These are phyloP conservation scores for Bryoerythrophyllum caledonicum DNA, from an alignment of 225 moss, liverwort and hornwort species.

Conservation along the genomic window DNA sequence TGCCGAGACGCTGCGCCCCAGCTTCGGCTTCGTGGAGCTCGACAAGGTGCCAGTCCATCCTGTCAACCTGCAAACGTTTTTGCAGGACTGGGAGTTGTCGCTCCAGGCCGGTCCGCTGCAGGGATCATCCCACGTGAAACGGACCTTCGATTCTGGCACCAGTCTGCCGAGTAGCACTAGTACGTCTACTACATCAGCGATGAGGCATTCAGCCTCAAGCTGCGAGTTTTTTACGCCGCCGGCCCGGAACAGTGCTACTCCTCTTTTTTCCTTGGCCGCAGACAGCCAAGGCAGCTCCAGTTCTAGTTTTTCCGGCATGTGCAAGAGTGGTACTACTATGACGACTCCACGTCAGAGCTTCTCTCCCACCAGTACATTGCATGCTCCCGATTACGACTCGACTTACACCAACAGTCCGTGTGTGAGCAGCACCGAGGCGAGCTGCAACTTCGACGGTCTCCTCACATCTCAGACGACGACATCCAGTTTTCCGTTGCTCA, in stretches of 20 bases:
- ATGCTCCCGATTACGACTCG: slow-evolving; percentile 31
- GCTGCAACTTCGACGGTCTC: slow-evolving; percentile 8
- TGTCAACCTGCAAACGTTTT: slow-evolving; percentile 33
- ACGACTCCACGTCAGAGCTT: neutral
- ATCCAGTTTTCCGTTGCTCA: neutral
- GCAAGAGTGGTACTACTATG: neutral
- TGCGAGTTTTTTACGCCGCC: no score
- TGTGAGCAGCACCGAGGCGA: slow-evolving; percentile 2
- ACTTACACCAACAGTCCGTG: slow-evolving; percentile 18
- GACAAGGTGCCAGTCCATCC: slow-evolving; percentile 19
- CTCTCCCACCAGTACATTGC: slow-evolving; percentile 37
- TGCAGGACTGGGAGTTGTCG: slow-evolving; percentile 49
- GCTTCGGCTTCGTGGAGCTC: slow-evolving; percentile 36
- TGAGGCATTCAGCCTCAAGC: no score
- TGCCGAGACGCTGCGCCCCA: slow-evolving; percentile 25
- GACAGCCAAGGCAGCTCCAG: slow-evolving; percentile 17
- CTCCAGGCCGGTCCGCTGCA: slow-evolving; percentile 11
- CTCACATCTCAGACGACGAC: neutral
- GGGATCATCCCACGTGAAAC: no score
- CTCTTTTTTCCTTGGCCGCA: neutral
- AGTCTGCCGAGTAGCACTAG: slow-evolving; percentile 12
- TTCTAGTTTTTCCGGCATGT: slow-evolving; percentile 1
- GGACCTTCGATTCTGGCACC: neutral
- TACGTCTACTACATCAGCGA: slow-evolving; percentile 2
- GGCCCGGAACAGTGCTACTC: no score